Evolutionary conservation across 345 rosid species (phyloP), one percentile per base, ranked within the genome.

Genomic region (Streptanthus diversifolius): DNA sequence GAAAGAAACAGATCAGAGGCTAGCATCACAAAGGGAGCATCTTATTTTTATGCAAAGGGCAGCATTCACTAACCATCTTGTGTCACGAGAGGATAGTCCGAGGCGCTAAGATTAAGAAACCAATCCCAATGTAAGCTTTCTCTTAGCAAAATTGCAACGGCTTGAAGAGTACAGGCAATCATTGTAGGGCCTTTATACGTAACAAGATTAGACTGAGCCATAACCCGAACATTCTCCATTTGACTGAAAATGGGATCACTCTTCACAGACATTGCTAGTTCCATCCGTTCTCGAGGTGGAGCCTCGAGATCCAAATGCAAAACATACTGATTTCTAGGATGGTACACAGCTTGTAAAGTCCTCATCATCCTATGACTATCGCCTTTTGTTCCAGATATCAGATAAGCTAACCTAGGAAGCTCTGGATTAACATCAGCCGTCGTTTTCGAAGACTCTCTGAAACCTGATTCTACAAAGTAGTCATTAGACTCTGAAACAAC

Each of bases 171-270:
- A 74, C 80, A 86, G 51, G 98, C 98, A 66, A 90, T 80, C 97
- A 93, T 93, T 0, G 95, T 93, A 67, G 98, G 97, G 3, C 98
- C 98, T 75, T 87, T 93, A 47, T 93, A 93, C 0, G 98, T 93
- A 18, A 93, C 96, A 77, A 93, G 84, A 80, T 90, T 93, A 4
- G 95, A 93, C 56, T 88, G 97, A 7, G 84, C 86, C 98, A 93
- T 93, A 18, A 93, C 93, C 4, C 85, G 87, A 27, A 93, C 98
- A 76, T 93, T 93, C 81, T 92, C 91, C 81, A 88, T 85, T 67
- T 81, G 82, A n/a, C 58, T 73, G 64, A 90, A 93, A 39, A 83
- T 85, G 0, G 89, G 86, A 79, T 93, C 95, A 41, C 57, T 88
- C 85, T 88, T 93, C 64, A 93, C 87, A 63, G 78, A 74, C 45